Base-by-base conservation (phyloP, 2,329 filamentous ascomycete genomes). In the Fusarium tupiense region DNA sequence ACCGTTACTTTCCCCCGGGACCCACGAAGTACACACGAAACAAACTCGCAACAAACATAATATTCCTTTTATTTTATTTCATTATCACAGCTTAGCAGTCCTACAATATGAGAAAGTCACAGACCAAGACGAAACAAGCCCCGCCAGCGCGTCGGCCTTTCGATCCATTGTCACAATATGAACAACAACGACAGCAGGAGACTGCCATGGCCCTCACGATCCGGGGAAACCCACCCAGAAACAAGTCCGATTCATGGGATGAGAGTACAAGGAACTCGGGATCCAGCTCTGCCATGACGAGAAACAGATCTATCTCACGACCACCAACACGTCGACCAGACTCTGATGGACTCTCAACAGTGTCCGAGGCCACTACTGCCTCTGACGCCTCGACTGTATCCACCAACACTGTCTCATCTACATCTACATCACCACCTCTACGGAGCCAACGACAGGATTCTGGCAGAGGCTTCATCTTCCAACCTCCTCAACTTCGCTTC, bases 181-280 rank as follows among this genome's bases (percentile, higher is more conserved):
- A 75, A 43, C 73, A 75, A 61, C 73, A 75, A 59, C 62, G 73
- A 31, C 73, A 75, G 46, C 66, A 76, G 26, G 73, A 75, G 57
- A 69, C 53, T 58, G 75, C 59, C 60, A 79, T 78, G 65, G 73
- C 73, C 17, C 72, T 78, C 66, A 78, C 77, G 52, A 77, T 78
- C 38, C 74, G 77, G 41, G 76, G 77, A 3, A 77, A 78, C 46
- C 67, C 74, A 6, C 72, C 77, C 47, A 72, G 73, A 64, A 71
- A 66, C 64, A 73, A 71, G 37, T 69, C 71, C 10, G 72, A 74
- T 50, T 73, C 71, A 8, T 50, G 72, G 40, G 75, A 77, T 19
- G 61, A 72, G 38, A 69, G 65, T 31, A 52, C 69, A 62, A 69
- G 64, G 50, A 75, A 67, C 68, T 64, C 61, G 35, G 49, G 38